Evolutionary conservation across 2,329 filamentous ascomycete genomes (phyloP).

Genomic region (Elsinoe fawcettii): DNA sequence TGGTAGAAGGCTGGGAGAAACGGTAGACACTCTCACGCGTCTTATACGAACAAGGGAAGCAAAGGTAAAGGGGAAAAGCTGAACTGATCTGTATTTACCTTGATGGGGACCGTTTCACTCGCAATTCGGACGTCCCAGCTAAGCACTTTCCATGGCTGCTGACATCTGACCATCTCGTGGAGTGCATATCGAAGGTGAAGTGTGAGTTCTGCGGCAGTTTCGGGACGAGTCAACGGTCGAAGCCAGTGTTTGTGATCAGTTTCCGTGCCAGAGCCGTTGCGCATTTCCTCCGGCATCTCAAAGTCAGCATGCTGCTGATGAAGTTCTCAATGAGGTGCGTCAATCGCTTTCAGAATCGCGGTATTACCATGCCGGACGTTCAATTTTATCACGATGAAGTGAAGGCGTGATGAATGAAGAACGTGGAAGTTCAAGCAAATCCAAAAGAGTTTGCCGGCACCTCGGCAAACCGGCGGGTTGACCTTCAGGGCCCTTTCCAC

Average conservation of each 20-base stretch:
- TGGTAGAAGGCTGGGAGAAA: slow-evolving; percentile 9
- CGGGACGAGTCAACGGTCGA: neutral
- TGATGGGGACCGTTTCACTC: too few species aligned
- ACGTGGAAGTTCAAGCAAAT: too few species aligned
- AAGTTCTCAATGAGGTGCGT: too few species aligned
- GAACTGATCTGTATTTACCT: neutral
- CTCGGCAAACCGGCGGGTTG: neutral
- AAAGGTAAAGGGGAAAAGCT: neutral
- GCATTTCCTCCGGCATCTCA: too few species aligned
- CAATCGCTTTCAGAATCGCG: too few species aligned
- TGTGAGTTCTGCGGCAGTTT: neutral
- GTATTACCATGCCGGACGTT: too few species aligned
- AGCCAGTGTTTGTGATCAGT: neutral
- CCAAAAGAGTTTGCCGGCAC: neutral
- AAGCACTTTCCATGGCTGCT: neutral
- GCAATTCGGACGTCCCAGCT: too few species aligned
- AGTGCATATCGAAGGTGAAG: neutral
- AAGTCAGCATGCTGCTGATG: too few species aligned
- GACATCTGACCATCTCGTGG: neutral
- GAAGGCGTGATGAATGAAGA: too few species aligned
- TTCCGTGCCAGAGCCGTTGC: neutral
- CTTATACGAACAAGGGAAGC: slow-evolving; percentile 48
- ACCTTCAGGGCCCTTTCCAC: neutral
- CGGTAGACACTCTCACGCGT: slow-evolving; percentile 53
- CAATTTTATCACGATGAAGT: too few species aligned